Percentiles rank a stretch among this genome's conserved stretches.
Conservation (phyloP, 441 rosid species). For the Populus hybrid region DNA sequence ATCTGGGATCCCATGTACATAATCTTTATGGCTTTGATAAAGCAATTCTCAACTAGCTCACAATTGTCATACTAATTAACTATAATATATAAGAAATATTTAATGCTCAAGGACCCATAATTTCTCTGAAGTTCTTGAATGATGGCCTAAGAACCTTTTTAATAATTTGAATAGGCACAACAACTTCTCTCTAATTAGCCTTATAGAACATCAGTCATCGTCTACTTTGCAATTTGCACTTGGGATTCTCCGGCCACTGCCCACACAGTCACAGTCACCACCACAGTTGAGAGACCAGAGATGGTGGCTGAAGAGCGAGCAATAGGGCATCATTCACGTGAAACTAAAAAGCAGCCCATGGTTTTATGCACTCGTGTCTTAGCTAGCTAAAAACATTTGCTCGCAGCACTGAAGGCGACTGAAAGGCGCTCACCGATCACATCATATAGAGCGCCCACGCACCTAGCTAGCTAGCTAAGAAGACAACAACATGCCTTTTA, state of each 20-base stretch:
- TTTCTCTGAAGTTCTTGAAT: background rate
- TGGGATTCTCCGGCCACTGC: background rate
- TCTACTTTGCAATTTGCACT: background rate
- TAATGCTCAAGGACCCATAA: background rate
- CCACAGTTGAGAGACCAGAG: background rate
- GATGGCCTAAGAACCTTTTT: background rate
- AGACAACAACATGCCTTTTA: background rate
- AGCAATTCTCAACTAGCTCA: background rate
- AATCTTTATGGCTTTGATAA: background rate
- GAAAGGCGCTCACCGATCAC: no score
- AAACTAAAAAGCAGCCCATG: no score
- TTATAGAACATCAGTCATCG: background rate
- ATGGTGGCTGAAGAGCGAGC: background rate
- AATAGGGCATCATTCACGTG: no score
- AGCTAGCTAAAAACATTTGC: no score
- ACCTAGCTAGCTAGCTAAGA: no score
- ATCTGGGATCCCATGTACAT: background rate
- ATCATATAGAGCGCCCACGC: no score
- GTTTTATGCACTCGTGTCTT: no score
- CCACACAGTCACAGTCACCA: background rate
- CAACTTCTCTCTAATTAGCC: no score
- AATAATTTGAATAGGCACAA: background rate
- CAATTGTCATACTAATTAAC: background rate
- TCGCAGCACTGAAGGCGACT: no score
- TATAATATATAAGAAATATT: background rate